A percentile compares a stretch with the other conserved stretches of the same genome.
phyloP scores from a whole-genome alignment of 2,329 filamentous ascomycete genomes.

The Colletotrichum cordylinicola region DNA sequence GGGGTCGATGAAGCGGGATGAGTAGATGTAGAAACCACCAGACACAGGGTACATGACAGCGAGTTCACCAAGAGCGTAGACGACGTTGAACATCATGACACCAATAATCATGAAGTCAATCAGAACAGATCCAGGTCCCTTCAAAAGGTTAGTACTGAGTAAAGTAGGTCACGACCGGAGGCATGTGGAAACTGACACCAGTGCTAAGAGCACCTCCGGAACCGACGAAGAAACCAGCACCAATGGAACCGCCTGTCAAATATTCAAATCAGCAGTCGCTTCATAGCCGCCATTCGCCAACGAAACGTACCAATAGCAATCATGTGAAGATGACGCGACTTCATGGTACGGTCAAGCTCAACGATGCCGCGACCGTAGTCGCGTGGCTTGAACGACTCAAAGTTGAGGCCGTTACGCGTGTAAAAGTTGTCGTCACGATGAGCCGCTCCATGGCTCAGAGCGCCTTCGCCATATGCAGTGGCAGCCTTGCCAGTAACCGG shows the following conservation, averaged over 20 bases:
- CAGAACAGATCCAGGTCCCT: conserved; percentile 40
- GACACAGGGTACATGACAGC: conserved; percentile 62
- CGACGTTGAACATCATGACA: conserved; percentile 59
- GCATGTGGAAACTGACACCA: conserved; percentile 41
- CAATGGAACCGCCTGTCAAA: conserved; percentile 46
- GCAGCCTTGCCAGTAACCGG: background rate
- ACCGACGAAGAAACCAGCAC: conserved; percentile 68
- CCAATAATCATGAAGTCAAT: conserved; percentile 55
- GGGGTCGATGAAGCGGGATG: conserved; percentile 62
- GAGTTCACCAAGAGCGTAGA: conserved; percentile 66
- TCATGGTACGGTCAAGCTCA: conserved; percentile 39
- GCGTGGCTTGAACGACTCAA: conserved; percentile 28
- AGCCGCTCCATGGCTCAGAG: background rate
- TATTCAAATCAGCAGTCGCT: background rate
- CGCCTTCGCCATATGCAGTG: background rate
- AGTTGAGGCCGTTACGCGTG: conserved; percentile 28
- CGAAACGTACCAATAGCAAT: conserved; percentile 47
- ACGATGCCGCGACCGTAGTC: conserved; percentile 23
- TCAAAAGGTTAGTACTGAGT: background rate
- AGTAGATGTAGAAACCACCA: conserved; percentile 64
- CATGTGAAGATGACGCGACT: conserved; percentile 56
- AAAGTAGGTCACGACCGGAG: background rate
- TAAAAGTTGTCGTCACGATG: conserved; percentile 12
- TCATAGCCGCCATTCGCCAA: background rate
- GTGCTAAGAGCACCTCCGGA: conserved; percentile 55